phyloP scores from a whole-genome alignment of 2,329 filamentous ascomycete genomes.

The Cladosporium sp. region DNA sequence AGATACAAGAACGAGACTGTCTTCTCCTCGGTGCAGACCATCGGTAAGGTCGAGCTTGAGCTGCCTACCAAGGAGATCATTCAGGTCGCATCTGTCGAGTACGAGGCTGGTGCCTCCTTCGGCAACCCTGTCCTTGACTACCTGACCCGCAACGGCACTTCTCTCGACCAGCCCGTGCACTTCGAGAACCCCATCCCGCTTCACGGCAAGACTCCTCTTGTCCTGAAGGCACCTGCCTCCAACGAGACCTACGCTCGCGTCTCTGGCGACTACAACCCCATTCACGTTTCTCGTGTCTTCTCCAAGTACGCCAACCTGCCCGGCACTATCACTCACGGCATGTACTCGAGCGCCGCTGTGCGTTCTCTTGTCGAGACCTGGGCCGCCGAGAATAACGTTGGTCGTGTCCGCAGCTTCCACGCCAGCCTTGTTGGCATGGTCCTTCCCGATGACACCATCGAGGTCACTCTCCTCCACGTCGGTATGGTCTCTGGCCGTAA shows the following conservation, averaged over 20 bases:
- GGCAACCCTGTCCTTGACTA: constrained; percentile 98
- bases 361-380: constrained; percentile 96
- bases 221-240: constrained; percentile 85
- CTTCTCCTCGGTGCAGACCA: constrained; percentile 87
- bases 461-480: constrained; percentile 92
- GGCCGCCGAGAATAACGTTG: constrained; percentile 98
- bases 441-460: constrained; percentile 89
- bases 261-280: constrained; percentile 97
- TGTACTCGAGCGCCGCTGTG: constrained; percentile 98
- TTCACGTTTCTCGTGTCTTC: constrained; percentile 96
- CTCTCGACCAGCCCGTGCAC: constrained; percentile 92
- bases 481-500: constrained; percentile 98
- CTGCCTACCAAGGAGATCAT: constrained; percentile 96
- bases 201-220: constrained; percentile 84
- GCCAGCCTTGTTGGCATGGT: constrained; percentile 98
- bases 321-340: constrained; percentile 97
- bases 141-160: constrained; percentile 83
- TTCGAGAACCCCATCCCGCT: constrained; percentile 98
- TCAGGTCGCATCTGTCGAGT: constrained; percentile 95
- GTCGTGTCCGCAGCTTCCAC: constrained; percentile 95
- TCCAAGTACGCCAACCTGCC: constrained; percentile 92
- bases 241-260: constrained; percentile 98
- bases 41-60: constrained; percentile 89
- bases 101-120: constrained; percentile 85
- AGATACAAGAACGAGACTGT: constrained; percentile 93